These are phyloP conservation scores for Macrolepiota albuminosa DNA, from an alignment of 768 basidiomycete species.

Conservation along the genomic window DNA sequence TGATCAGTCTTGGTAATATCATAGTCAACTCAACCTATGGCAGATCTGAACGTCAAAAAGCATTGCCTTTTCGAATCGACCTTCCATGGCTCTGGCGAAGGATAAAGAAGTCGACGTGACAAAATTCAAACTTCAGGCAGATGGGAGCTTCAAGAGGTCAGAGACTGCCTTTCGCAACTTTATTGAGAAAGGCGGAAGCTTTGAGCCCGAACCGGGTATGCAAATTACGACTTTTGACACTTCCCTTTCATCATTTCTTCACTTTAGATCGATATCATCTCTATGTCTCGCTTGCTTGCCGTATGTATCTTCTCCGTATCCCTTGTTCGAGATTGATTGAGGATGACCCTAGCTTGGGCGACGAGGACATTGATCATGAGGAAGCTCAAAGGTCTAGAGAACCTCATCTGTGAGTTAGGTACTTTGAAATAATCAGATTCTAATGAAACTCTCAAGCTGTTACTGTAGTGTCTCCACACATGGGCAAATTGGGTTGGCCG, in stretches of 20 bases:
- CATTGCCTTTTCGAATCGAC: too few species aligned
- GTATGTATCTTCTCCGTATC: constrained; percentile 34
- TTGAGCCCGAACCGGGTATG: constrained; percentile 70
- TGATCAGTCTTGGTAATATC: too few species aligned
- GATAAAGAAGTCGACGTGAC: constrained; percentile 37
- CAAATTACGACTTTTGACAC: neutral
- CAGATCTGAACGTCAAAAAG: too few species aligned
- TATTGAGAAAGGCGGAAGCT: constrained; percentile 38
- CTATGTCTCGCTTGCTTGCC: constrained; percentile 84
- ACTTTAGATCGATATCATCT: constrained; percentile 82
- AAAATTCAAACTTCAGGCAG: constrained; percentile 46
- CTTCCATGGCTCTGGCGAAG: constrained; percentile 5
- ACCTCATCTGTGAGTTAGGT: constrained; percentile 62
- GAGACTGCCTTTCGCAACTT: constrained; percentile 48
- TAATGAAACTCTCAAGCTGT: constrained; percentile 43
- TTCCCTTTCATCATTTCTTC: neutral
- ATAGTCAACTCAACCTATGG: too few species aligned
- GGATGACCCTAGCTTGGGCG: constrained; percentile 66
- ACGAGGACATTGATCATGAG: constrained; percentile 83
- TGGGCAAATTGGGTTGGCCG: constrained; percentile 86
- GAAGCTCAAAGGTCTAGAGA: constrained; percentile 88
- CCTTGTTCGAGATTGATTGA: neutral
- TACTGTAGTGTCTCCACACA: constrained; percentile 76
- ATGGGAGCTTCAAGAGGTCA: constrained; percentile 66
- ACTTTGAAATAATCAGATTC: neutral